These are phyloP conservation scores for Nakazawaea holstii DNA, from an alignment of 805 yeast genomes.

Conservation along the genomic window DNA sequence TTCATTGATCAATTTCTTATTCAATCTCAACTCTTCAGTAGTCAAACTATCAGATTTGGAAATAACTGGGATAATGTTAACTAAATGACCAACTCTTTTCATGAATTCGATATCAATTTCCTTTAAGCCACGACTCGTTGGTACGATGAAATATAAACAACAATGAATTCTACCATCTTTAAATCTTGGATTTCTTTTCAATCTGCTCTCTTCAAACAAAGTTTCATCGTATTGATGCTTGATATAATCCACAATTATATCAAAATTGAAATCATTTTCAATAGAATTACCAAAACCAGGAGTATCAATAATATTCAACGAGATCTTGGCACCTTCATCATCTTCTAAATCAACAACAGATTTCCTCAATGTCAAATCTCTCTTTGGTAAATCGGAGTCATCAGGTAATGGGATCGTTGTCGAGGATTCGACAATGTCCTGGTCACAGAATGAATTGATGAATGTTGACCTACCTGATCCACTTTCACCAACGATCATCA, in stretches of 20 bases:
- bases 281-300: constrained; percentile 79
- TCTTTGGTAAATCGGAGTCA: constrained; percentile 43
- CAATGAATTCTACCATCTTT: constrained; percentile 81
- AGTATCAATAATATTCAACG: constrained; percentile 71
- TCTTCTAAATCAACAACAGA: constrained; percentile 83
- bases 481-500: constrained; percentile 82
- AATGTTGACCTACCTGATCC: constrained; percentile 92
- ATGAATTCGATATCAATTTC: constrained; percentile 73
- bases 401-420: constrained; percentile 51
- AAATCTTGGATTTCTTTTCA: constrained; percentile 79
- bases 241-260: constrained; percentile 67
- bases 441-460: constrained; percentile 86
- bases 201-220: constrained; percentile 71
- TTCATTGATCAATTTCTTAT: constrained; percentile 69
- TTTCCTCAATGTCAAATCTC: constrained; percentile 62
- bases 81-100: constrained; percentile 62
- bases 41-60: constrained; percentile 80
- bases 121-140: constrained; percentile 59
- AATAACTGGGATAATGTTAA: constrained; percentile 79
- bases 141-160: constrained; percentile 70
- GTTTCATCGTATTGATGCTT: constrained; percentile 83
- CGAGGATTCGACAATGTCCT: constrained; percentile 72
- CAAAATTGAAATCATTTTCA: constrained; percentile 63
- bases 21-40: constrained; percentile 57
- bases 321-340: constrained; percentile 79